These are phyloP conservation scores for Coniochaeta ligniaria DNA, from an alignment of 2,329 filamentous ascomycete species.

Conservation along the genomic window DNA sequence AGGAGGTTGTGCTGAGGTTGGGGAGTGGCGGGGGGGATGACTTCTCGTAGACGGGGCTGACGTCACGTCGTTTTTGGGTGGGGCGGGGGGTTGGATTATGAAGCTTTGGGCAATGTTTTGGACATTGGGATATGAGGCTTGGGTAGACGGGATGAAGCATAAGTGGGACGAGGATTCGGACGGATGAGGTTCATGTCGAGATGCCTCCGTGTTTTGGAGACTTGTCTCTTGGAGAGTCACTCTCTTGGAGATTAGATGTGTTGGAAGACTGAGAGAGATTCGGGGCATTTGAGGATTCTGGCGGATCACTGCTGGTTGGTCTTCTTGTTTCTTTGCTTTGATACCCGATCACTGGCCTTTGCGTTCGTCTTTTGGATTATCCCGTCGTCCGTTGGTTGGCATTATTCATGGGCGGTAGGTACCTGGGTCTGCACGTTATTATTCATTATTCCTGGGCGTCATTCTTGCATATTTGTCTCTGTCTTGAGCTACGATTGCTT, in stretches of 20 bases:
- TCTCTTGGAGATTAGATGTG: not conserved
- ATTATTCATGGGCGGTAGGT: not conserved
- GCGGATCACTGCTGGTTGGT: not conserved
- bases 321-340: not conserved
- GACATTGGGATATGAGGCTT: not conserved
- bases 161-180: too few species aligned
- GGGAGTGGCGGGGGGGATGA: not conserved
- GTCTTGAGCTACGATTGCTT: not conserved
- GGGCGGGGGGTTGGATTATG: too few species aligned
- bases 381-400: not conserved
- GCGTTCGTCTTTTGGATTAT: not conserved
- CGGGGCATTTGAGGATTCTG: not conserved
- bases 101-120: too few species aligned
- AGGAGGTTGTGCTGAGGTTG: conserved; percentile 47
- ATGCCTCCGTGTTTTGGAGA: too few species aligned
- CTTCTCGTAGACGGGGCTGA: not conserved
- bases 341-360: conserved; percentile 2
- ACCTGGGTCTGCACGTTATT: not conserved
- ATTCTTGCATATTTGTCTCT: not conserved
- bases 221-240: not conserved
- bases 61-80: too few species aligned
- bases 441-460: not conserved
- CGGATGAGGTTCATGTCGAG: too few species aligned
- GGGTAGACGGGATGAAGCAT: not conserved
- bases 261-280: not conserved